Conservation (phyloP, 2,329 filamentous ascomycete species). For the Diplodia sapinea region DNA sequence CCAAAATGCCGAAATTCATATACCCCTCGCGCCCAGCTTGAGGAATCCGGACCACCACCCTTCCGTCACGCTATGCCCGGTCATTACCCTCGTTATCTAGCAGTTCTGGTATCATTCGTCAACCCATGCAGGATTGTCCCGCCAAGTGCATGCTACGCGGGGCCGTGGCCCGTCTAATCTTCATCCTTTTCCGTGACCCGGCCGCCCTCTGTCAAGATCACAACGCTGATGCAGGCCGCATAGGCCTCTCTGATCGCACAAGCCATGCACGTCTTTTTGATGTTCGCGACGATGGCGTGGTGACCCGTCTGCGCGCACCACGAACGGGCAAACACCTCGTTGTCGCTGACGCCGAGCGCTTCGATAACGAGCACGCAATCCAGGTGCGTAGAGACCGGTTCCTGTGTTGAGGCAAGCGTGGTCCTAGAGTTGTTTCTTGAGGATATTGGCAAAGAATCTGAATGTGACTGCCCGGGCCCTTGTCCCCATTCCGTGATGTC, state of each 20-base stretch:
- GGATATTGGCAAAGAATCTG: slow-evolving; percentile 34
- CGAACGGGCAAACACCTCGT: slow-evolving; percentile 75
- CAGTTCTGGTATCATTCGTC: slow-evolving; percentile 16
- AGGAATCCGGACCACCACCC: slow-evolving; percentile 1
- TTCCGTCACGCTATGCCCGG: slow-evolving; percentile 16
- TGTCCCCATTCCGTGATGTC: slow-evolving; percentile 69
- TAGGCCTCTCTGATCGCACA: slow-evolving; percentile 78
- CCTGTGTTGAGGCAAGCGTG: slow-evolving; percentile 31
- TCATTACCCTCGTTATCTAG: slow-evolving; percentile 24
- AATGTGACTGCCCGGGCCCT: neutral
- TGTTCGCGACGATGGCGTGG: slow-evolving; percentile 71
- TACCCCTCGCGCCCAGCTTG: neutral
- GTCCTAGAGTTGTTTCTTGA: slow-evolving; percentile 37
- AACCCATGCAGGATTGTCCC: neutral
- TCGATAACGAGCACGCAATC: slow-evolving; percentile 74
- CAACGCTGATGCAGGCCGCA: slow-evolving; percentile 73
- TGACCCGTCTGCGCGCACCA: slow-evolving; percentile 80
- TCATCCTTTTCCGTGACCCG: slow-evolving; percentile 54
- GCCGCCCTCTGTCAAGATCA: slow-evolving; percentile 64
- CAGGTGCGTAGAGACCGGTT: slow-evolving; percentile 46
- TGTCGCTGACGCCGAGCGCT: slow-evolving; percentile 74
- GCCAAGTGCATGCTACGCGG: neutral
- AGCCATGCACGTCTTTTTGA: slow-evolving; percentile 72
- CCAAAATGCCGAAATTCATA: slow-evolving; percentile 21
- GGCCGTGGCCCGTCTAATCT: neutral